Base-by-base conservation (phyloP, 108 stramenopile species). In the Craspedostauros australis region DNA sequence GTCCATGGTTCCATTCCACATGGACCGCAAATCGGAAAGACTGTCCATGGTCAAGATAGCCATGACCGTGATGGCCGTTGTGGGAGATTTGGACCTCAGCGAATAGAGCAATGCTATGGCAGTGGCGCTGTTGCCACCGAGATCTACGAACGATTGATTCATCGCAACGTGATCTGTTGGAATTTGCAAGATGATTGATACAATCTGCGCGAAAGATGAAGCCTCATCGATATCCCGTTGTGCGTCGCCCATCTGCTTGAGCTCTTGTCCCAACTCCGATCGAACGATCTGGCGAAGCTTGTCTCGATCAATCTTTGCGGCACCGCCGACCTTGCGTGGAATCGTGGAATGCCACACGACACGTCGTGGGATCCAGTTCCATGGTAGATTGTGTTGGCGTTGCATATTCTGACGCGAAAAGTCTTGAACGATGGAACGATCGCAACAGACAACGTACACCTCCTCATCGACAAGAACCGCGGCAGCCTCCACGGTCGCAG, bases 41-140 rank as follows among this genome's bases (percentile, higher is more conserved):
- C 25, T 44, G 23, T 63, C 50, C 16, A 37, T 39, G 27, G 23
- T 32, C 18, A 71, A 23, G 32, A 71, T 58, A 21, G 58, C 57
- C 22, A 39, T 30, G 16, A 52, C 62, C 4, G 33, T 52, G 1
- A 58, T 15, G 3, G 39, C 23, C 16, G 33, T 6, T 23, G 46
- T 11, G 15, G 18, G 7, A 20, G n/a, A 3, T n/a, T 23, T 34
- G 29, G 29, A 29, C 38, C 54, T 20, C 19, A 74, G 21, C 15
- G 33, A 43, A 36, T 60, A 74, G 14, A 68, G 56, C 19, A 68
- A 28, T 0, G 66, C 49, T 6, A 74, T 57, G 1, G 73, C 60
- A 16, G 32, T 43, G 19, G 73, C 73, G 43, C 66, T 68, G 38
- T 74, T 57, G 2, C 73, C 73, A 39, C 73, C 73, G 62, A 74